Evolutionary conservation across 805 yeast species (phyloP).

Genomic region (Pichia sporocuriosa): DNA sequence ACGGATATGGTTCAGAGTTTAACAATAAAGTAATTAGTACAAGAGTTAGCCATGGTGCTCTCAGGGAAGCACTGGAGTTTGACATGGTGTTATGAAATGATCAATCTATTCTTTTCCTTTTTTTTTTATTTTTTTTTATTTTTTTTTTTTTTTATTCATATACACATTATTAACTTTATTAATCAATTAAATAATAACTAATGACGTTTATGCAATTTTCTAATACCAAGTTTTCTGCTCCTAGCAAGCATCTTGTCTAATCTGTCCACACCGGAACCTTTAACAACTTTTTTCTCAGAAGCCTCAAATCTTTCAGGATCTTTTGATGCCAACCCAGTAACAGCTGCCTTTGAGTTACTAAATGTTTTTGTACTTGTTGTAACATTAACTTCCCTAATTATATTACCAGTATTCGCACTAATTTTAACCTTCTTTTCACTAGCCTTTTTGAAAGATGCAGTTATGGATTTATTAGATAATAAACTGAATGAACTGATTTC

Average conservation of each 20-base stretch:
- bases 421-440: conserved; percentile 14
- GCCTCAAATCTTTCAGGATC: conserved; percentile 4
- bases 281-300: background rate
- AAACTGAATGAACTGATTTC: conserved; percentile 18
- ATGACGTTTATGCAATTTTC: conserved; percentile 3
- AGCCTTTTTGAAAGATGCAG: conserved; percentile 24
- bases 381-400: conserved; percentile 26
- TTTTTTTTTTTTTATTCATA: background rate
- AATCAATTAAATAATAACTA: background rate
- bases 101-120: background rate
- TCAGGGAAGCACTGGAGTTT: conserved; percentile 38
- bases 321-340: conserved; percentile 20
- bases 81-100: too few species aligned
- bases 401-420: conserved; percentile 22
- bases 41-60: conserved; percentile 40
- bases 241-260: conserved; percentile 14
- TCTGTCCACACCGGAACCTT: conserved; percentile 12
- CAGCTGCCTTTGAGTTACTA: conserved; percentile 23
- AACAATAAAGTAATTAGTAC: conserved; percentile 29
- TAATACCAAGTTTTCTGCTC: conserved; percentile 13
- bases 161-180: too few species aligned
- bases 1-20: conserved; percentile 37
- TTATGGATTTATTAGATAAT: conserved; percentile 22
- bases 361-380: conserved; percentile 23
- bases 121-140: background rate